phyloP scores from a whole-genome alignment of 2,329 filamentous ascomycete genomes.

The Ophiostoma himal-ulmi region DNA sequence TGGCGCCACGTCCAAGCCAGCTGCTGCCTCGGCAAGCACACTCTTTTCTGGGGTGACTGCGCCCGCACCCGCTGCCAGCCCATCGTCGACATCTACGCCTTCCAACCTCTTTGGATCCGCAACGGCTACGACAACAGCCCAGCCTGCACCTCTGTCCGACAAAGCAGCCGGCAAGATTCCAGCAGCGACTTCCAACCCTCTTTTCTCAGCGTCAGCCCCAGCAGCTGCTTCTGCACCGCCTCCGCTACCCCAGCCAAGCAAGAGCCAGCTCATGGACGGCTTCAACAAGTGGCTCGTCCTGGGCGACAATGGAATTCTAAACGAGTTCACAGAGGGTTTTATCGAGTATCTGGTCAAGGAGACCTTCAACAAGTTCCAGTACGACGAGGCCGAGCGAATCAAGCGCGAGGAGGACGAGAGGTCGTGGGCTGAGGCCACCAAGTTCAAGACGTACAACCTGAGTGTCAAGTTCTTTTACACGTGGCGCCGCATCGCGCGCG shows the following conservation, averaged over 20 bases:
- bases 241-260: constrained; percentile 15
- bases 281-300: constrained; percentile 51
- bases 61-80: not conserved
- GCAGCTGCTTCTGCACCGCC: constrained; percentile 18
- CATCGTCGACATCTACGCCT: not conserved
- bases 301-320: constrained; percentile 49
- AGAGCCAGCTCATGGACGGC: constrained; percentile 42
- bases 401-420: constrained; percentile 45
- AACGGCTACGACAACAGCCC: not conserved
- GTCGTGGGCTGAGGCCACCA: constrained; percentile 42
- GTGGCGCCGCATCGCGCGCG: constrained; percentile 48
- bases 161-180: not conserved
- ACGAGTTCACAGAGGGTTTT: constrained; percentile 44
- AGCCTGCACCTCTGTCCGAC: not conserved
- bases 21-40: not conserved
- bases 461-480: constrained; percentile 51
- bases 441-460: constrained; percentile 47
- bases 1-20: not conserved
- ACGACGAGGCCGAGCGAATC: constrained; percentile 39
- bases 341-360: constrained; percentile 42
- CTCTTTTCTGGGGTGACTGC: not conserved
- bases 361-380: constrained; percentile 39
- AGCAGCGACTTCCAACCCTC: not conserved
- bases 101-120: not conserved
- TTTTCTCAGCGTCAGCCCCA: not conserved